These are phyloP conservation scores for Beauveria sp. DNA, from an alignment of 2,329 filamentous ascomycete genomes.

Conservation along the genomic window DNA sequence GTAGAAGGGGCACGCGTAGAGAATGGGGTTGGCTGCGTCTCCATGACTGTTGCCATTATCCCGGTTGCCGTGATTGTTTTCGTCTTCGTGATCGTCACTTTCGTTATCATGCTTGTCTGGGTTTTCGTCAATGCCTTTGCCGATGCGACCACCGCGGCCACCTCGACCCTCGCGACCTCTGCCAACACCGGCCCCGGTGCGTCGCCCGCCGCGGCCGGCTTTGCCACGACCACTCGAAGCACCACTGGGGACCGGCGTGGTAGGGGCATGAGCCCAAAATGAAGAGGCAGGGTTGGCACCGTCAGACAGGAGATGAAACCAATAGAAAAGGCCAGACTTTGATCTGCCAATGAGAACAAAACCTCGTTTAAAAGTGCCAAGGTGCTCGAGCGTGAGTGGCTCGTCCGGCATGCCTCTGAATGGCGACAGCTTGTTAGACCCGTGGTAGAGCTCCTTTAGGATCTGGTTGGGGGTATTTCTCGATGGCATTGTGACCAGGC, in stretches of 20 bases:
- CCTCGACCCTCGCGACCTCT: not conserved
- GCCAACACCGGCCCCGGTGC: not conserved
- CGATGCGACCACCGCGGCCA: not conserved
- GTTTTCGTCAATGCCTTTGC: not conserved
- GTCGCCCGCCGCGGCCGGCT: not conserved
- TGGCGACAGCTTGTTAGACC: not conserved
- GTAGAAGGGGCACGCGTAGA: conserved; percentile 5
- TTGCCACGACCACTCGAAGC: not conserved
- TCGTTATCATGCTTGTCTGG: not conserved
- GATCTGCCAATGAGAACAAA: not conserved
- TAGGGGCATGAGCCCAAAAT: not conserved
- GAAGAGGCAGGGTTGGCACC: not conserved
- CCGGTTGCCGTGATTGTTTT: not conserved
- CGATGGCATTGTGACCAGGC: not conserved
- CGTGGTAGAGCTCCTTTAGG: not conserved
- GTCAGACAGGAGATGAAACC: not conserved
- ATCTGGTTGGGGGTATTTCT: not conserved
- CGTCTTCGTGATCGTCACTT: not conserved
- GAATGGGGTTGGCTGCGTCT: not conserved
- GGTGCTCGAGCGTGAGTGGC: not conserved
- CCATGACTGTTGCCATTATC: not conserved
- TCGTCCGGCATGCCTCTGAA: not conserved
- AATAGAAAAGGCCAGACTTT: not conserved
- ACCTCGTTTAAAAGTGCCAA: not conserved
- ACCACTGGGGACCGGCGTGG: not conserved